These are phyloP conservation scores for Sinapis alba DNA, from an alignment of 441 rosid genomes.

Conservation along the genomic window DNA sequence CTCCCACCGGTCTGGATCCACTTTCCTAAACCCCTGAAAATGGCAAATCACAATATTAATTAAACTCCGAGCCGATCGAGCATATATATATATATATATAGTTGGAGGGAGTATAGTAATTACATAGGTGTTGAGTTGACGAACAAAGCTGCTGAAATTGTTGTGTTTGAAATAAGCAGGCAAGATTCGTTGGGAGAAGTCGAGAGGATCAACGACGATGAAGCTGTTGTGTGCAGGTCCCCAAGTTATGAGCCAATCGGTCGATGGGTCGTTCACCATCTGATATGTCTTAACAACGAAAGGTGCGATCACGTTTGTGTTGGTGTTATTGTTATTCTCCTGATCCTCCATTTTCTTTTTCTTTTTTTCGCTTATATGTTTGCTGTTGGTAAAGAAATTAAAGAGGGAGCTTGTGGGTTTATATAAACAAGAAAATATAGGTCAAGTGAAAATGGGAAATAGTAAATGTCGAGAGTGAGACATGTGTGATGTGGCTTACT, in stretches of 20 bases:
- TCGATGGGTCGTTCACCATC: conserved; percentile 76
- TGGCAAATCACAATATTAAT: not conserved
- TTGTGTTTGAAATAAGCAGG: conserved; percentile 86
- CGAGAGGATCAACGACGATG: conserved; percentile 75
- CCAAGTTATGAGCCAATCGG: conserved; percentile 69
- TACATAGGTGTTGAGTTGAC: conserved; percentile 84
- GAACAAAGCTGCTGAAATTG: conserved; percentile 88
- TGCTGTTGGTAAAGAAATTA: conserved; percentile 36
- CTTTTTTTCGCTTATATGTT: conserved; percentile 9
- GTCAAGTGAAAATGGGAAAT: not conserved
- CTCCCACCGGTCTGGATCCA: conserved; percentile 76
- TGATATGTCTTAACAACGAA: conserved; percentile 78
- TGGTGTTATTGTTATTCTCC: conserved; percentile 29
- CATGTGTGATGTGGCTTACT: conserved; percentile 35
- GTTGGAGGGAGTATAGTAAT: not conserved
- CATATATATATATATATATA: no score
- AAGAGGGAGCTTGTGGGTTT: conserved; percentile 22
- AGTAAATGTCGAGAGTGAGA: conserved; percentile 35
- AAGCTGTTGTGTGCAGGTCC: conserved; percentile 70
- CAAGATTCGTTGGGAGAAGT: conserved; percentile 67
- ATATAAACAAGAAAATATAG: conserved; percentile 27
- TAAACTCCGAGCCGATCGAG: no score
- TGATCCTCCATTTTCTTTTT: conserved; percentile 1
- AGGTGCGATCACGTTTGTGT: conserved; percentile 60
- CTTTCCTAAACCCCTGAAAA: conserved; percentile 63